Conservation (phyloP, 2,329 filamentous ascomycete species). For the Botrytis fabae region DNA sequence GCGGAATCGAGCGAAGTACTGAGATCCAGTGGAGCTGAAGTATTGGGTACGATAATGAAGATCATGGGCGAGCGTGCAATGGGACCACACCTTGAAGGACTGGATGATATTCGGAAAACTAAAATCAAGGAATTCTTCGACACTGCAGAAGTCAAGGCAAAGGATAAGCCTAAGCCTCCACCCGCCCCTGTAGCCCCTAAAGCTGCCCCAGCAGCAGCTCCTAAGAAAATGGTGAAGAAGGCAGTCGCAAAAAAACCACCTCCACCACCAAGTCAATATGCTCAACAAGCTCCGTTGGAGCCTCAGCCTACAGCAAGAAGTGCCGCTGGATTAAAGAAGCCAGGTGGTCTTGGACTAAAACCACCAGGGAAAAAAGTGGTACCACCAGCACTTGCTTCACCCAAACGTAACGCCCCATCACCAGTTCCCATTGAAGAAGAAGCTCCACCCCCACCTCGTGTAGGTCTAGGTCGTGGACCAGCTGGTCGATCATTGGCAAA, state of each 20-base stretch:
- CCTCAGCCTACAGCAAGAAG: constrained; percentile 59
- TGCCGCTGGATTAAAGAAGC: constrained; percentile 52
- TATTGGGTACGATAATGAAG: constrained; percentile 95
- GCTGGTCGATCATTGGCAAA: constrained; percentile 84
- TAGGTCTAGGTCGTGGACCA: constrained; percentile 61
- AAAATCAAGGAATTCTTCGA: constrained; percentile 95
- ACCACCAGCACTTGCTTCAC: constrained; percentile 47
- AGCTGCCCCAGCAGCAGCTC: constrained; percentile 46
- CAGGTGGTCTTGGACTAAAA: constrained; percentile 54
- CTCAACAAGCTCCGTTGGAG: constrained; percentile 55
- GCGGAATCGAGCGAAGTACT: constrained; percentile 85
- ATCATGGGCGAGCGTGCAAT: constrained; percentile 96
- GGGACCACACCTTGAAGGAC: constrained; percentile 84
- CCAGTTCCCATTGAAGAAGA: constrained; percentile 48
- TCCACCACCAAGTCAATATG: constrained; percentile 46
- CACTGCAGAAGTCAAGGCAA: constrained; percentile 79
- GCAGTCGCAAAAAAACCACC: constrained; percentile 51
- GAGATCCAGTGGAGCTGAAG: constrained; percentile 85
- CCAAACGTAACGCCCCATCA: constrained; percentile 49
- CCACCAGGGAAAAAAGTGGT: constrained; percentile 58
- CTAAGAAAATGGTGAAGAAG: constrained; percentile 47
- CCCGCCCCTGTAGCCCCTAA: constrained; percentile 62
- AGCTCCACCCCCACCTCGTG: constrained; percentile 38
- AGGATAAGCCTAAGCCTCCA: constrained; percentile 84
- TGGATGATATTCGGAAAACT: constrained; percentile 92